These are phyloP conservation scores for Myxozyma monticola DNA, from an alignment of 805 yeast genomes.

Conservation along the genomic window DNA sequence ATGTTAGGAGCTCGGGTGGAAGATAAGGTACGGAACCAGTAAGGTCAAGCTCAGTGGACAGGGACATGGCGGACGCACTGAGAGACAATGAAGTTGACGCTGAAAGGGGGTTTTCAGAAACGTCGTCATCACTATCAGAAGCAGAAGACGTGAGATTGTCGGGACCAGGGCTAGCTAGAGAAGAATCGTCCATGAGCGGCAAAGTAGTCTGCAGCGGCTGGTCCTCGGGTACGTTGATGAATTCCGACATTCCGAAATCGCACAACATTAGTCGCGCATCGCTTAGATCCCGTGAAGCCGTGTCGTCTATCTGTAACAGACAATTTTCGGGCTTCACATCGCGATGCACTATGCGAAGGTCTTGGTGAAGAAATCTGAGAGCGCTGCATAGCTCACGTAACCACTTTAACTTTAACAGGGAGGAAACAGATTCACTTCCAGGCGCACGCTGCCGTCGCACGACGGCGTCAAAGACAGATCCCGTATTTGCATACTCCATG, in stretches of 20 bases:
- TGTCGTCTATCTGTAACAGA: conserved; percentile 49
- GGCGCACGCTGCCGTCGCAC: conserved; percentile 4
- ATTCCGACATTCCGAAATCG: conserved; percentile 83
- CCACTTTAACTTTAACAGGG: conserved; percentile 31
- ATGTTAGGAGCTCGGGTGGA: conserved; percentile 76
- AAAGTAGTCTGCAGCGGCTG: too few relatives aligned
- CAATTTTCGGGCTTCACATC: conserved; percentile 84
- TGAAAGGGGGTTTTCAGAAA: too few relatives aligned
- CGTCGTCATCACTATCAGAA: too few relatives aligned
- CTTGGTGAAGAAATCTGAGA: conserved; percentile 61
- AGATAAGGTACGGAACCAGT: conserved; percentile 91
- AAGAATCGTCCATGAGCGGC: too few relatives aligned
- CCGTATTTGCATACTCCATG: conserved; percentile 67
- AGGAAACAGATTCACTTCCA: conserved; percentile 16
- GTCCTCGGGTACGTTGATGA: too few relatives aligned
- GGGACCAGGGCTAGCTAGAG: too few relatives aligned
- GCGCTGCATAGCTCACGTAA: conserved; percentile 57
- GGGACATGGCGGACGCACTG: too few relatives aligned
- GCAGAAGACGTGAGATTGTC: too few relatives aligned
- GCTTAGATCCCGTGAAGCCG: not conserved
- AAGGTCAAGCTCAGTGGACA: conserved; percentile 18
- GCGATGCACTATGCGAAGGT: conserved; percentile 69
- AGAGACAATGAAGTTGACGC: too few relatives aligned
- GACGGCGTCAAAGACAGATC: conserved; percentile 69
- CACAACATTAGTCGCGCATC: conserved; percentile 54